A percentile compares a stretch with the other conserved stretches of the same genome.
phyloP scores from a whole-genome alignment of 2,329 filamentous ascomycete species.

The Colletotrichum chrysophilum region DNA sequence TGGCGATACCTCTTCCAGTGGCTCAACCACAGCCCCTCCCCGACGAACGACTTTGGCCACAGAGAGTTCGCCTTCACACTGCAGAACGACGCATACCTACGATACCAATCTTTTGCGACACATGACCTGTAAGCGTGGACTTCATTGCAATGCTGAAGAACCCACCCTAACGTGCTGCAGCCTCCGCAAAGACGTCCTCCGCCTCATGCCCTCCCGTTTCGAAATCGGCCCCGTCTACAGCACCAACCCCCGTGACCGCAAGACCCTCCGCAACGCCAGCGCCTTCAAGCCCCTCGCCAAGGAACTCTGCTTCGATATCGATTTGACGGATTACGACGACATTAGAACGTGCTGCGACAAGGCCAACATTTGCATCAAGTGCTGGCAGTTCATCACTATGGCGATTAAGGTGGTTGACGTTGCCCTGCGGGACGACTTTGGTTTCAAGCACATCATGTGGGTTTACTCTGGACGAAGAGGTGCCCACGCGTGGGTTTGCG shows the following conservation, averaged over 20 bases:
- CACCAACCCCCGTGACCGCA: conserved; percentile 91
- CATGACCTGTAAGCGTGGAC: conserved; percentile 51
- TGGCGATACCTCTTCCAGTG: conserved; percentile 96
- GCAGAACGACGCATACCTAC: conserved; percentile 88
- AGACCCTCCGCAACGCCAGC: conserved; percentile 79
- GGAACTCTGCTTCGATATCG: conserved; percentile 98
- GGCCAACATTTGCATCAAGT: conserved; percentile 91
- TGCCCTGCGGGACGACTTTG: conserved; percentile 91
- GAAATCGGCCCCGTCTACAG: conserved; percentile 98
- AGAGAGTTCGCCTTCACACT: conserved; percentile 96
- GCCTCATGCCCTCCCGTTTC: conserved; percentile 89
- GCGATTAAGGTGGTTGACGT: conserved; percentile 91
- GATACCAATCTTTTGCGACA: conserved; percentile 77
- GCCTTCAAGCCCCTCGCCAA: conserved; percentile 89
- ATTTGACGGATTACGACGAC: conserved; percentile 98
- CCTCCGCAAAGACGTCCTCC: conserved; percentile 89
- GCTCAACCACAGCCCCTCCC: conserved; percentile 91
- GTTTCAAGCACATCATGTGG: conserved; percentile 97
- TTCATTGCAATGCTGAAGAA: neutral
- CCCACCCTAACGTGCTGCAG: conserved; percentile 41
- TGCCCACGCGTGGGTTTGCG: conserved; percentile 97
- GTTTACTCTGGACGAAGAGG: conserved; percentile 97
- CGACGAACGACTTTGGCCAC: conserved; percentile 86
- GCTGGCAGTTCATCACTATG: conserved; percentile 98
- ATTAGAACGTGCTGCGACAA: conserved; percentile 94